Conservation (phyloP, 148 eudicot species). For the Agrostemma githago region DNA sequence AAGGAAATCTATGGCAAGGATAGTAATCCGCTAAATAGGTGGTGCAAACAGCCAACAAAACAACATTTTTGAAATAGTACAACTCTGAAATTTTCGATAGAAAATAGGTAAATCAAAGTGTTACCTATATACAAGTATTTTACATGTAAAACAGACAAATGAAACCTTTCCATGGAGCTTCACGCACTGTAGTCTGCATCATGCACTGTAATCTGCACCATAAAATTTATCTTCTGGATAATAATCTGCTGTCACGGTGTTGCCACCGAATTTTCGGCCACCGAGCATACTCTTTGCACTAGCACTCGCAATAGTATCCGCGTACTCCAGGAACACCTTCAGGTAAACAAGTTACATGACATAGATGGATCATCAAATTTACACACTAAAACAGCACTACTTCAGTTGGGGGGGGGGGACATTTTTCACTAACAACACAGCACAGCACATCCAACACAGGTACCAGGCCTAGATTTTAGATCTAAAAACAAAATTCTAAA, state of each 20-base stretch:
- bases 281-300: constrained; percentile 62
- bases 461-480: neutral
- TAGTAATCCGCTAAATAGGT: too few species aligned
- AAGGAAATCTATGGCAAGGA: neutral
- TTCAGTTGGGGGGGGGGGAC: too few species aligned
- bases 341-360: neutral
- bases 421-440: neutral
- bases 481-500: neutral
- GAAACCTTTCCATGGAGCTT: neutral
- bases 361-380: neutral
- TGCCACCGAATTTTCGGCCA: constrained; percentile 83
- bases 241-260: constrained; percentile 58
- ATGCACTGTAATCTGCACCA: constrained; percentile 44
- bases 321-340: constrained; percentile 83
- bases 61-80: neutral
- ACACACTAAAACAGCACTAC: neutral
- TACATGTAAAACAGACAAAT: neutral
- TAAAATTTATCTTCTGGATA: constrained; percentile 69
- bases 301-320: constrained; percentile 40
- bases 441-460: neutral
- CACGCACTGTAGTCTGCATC: constrained; percentile 45
- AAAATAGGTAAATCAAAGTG: neutral
- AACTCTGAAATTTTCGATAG: neutral
- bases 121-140: constrained; percentile 16
- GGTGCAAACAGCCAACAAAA: neutral